Evolutionary conservation across 2,329 filamentous ascomycete species (phyloP), one percentile per base, ranked within the genome.

Genomic region (Akanthomyces uredinophilus): DNA sequence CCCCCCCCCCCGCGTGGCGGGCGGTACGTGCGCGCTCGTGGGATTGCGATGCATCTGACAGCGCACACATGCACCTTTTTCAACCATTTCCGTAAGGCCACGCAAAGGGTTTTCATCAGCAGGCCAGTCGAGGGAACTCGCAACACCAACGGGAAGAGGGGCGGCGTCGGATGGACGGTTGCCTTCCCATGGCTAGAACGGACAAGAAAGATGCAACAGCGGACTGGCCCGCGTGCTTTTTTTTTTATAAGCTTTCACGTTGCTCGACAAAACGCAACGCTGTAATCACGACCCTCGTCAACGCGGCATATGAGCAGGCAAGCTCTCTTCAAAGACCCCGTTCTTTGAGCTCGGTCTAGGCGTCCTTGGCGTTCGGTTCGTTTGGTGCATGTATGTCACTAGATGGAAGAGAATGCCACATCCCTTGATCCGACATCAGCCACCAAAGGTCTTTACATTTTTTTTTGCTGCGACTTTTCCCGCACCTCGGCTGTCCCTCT

Each of bases 21-120:
- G 27, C 49, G 49, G 32, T 35, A 35, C 44, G 44, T 47, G 49
- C 29, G n/a, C n/a, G 29, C 29, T 51, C 24, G 49, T n/a, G 20
- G 49, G 27, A 37, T n/a, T 51, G 18, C 27, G 27, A 52, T 52
- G 50, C 32, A 53, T 55, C 52, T 55, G 52, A 55, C 52, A 44
- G 52, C 52, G 52, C 52, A 55, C 39, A 43, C 24, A 43, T 55
- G 37, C 37, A 43, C 37, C 22, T 53, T 44, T 20, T 44, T 6
- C 20, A 39, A 5, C 27, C 27, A 39, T 53, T n/a, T 18, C 24
- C 35, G n/a, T n/a, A 35, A 18, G 18, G 16, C 14, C 24, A 29
- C 46, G 22, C 46, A 49, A 49, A 49, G 22, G 46, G 46, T 11
- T 6, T 6, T 29, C n/a, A n/a, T n/a, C n/a, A 29, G 1, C 27